Evolutionary conservation across 345 rosid genomes (phyloP).

Genomic region (Jatropha curcas): DNA sequence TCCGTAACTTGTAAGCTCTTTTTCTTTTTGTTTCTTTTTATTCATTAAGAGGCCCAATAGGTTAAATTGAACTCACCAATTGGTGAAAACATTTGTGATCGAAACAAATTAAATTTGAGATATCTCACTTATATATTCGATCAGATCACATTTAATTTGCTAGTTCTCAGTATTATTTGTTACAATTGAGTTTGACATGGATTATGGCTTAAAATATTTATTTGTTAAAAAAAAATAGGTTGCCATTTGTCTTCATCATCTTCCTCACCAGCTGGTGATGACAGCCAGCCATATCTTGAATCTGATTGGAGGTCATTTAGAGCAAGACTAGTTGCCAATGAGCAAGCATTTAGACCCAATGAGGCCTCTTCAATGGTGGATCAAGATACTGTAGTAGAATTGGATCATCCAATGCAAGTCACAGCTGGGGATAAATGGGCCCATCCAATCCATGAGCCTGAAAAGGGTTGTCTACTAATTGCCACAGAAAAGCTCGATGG

Average conservation of each 20-base stretch:
- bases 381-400: slow-evolving; percentile 35
- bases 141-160: no score
- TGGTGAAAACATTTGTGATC: no score
- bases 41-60: no score
- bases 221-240: slow-evolving; percentile 41
- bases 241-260: slow-evolving; percentile 48
- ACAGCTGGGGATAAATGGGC: slow-evolving; percentile 35
- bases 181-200: no score
- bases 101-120: no score
- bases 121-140: no score
- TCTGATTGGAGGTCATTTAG: slow-evolving; percentile 78
- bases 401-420: slow-evolving; percentile 33
- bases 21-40: background rate
- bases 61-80: no score
- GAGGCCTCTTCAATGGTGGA: slow-evolving; percentile 36
- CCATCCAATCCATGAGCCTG: slow-evolving; percentile 33
- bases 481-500: slow-evolving; percentile 37
- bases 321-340: slow-evolving; percentile 71
- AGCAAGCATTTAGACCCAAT: slow-evolving; percentile 35
- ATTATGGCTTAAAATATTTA: slow-evolving; percentile 3
- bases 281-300: slow-evolving; percentile 33
- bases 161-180: no score
- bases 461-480: slow-evolving; percentile 33
- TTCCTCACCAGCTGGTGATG: slow-evolving; percentile 35
- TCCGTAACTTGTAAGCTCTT: slow-evolving; percentile 48